Evolutionary conservation across 805 yeast species (phyloP).

Genomic region (Kuraishia borneana): DNA sequence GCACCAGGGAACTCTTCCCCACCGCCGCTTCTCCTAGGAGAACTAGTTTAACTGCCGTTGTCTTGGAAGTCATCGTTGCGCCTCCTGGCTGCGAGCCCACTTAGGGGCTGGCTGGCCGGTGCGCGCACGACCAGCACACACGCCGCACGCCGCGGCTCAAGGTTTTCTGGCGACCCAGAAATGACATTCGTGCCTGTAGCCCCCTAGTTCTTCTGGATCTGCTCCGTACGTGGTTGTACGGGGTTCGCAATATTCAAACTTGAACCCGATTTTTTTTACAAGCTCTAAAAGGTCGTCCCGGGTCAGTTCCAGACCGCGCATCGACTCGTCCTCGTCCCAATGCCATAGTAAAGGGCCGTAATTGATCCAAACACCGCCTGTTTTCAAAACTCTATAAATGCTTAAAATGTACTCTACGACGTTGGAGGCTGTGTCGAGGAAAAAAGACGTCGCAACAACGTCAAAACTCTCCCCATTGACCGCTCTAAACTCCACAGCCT

Average conservation of each 20-base stretch:
- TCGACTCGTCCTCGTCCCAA: conserved; percentile 38
- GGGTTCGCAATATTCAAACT: conserved; percentile 29
- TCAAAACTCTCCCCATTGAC: conserved; percentile 28
- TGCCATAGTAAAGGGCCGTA: conserved; percentile 70
- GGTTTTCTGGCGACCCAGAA: conserved; percentile 38
- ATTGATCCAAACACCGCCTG: conserved; percentile 47
- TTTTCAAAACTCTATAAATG: conserved; percentile 30
- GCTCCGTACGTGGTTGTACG: conserved; percentile 40
- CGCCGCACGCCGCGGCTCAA: too few relatives aligned
- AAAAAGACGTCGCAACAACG: conserved; percentile 43
- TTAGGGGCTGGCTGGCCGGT: too few relatives aligned
- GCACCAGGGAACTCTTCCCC: conserved; percentile 87
- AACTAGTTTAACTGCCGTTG: conserved; percentile 79
- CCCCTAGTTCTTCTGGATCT: conserved; percentile 38
- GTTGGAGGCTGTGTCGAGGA: conserved; percentile 54
- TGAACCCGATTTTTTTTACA: conserved; percentile 38
- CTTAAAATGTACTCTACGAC: conserved; percentile 44
- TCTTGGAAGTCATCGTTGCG: too few relatives aligned
- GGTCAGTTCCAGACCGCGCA: conserved; percentile 26
- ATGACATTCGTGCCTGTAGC: conserved; percentile 50
- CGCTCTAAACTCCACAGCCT: conserved; percentile 29
- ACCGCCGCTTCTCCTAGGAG: conserved; percentile 96
- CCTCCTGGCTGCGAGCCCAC: too few relatives aligned
- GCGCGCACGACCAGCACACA: too few relatives aligned
- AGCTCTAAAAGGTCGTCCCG: conserved; percentile 41